Evolutionary conservation across 1,284 basidiomycete species (phyloP), one percentile per base, ranked within the genome.

Genomic region (Rhizoctonia solani): DNA sequence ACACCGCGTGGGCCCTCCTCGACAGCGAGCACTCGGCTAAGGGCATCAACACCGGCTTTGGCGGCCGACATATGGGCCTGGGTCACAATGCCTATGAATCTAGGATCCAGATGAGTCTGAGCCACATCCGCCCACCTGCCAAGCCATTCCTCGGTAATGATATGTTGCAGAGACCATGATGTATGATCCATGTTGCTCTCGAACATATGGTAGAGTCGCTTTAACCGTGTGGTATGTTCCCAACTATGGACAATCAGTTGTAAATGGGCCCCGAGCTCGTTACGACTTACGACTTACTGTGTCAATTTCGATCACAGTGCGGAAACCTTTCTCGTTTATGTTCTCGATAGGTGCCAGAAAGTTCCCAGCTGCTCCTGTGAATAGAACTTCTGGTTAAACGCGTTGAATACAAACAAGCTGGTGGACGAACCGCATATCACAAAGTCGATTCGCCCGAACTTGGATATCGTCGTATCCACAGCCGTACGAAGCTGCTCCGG

Each of bases 1-100:
- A 98, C 87, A n/a, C 95, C 96, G 72, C 88, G 84, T 4, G 95
- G 95, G 1, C 94, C 95, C 79, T 97, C 93, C 77, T 98, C 95
- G 13, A 97, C 86, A 0, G 95, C 94, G 23, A 98, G 79, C 1
- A 92, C 93, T 8, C 85, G 81, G 66, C 88, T 90, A 3, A 95
- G 79, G 0, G 95, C 93, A 74, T 99, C 95, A 37, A 98, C 87
- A 8, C 86, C 96, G 0, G 95, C 95, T 79, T 98, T 98, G 21
- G 96, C 96, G 13, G 95, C 93, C 23, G 91, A 93, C 5, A 96
- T 92, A 74, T 98, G 95, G 3, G 87, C 90, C 78, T 98, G 42
- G 2, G n/a, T 27, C 16, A 19, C 8, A 25, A 19, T 44, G 19
- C 19, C 49, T 29, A 25, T n/a, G 21, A 29, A 34, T 41, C 32